Evolutionary conservation across 768 basidiomycete species (phyloP).

Genomic region (Pulveroboletus sp.): DNA sequence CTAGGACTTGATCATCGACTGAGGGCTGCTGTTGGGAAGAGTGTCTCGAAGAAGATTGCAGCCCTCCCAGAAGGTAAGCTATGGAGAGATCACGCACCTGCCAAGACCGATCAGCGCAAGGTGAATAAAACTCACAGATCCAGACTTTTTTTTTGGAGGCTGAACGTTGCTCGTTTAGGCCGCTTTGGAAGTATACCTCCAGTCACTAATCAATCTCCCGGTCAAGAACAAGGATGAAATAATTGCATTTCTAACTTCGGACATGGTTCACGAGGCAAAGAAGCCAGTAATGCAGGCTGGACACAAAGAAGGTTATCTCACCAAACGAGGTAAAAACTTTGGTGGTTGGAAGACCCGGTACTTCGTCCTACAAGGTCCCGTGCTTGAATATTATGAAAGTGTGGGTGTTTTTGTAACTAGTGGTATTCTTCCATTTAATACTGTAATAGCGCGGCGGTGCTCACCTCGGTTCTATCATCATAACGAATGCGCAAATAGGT

Average conservation of each 20-base stretch:
- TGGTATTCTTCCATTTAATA: conserved; percentile 9
- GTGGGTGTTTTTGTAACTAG: conserved; percentile 48
- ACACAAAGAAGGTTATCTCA: conserved; percentile 93
- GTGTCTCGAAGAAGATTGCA: conserved; percentile 71
- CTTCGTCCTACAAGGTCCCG: conserved; percentile 88
- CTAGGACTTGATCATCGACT: conserved; percentile 81
- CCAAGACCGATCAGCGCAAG: conserved; percentile 94
- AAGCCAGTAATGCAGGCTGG: conserved; percentile 75
- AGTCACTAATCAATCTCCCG: conserved; percentile 74
- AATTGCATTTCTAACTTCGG: conserved; percentile 88
- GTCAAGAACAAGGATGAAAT: conserved; percentile 86
- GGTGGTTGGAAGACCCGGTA: conserved; percentile 97
- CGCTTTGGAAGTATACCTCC: conserved; percentile 81
- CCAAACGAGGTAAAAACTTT: conserved; percentile 95
- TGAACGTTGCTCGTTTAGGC: conserved; percentile 38
- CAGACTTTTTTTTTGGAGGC: not conserved
- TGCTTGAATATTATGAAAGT: conserved; percentile 91
- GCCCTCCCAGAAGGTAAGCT: conserved; percentile 85
- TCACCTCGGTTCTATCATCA: conserved; percentile 84
- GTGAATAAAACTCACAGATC: conserved; percentile 39
- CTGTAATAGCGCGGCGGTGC: conserved; percentile 73
- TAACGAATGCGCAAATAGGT: conserved; percentile 94
- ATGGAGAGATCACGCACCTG: conserved; percentile 96
- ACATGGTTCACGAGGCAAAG: conserved; percentile 72
- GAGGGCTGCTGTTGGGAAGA: conserved; percentile 51